Evolutionary conservation across 371 early-diverging fungal genomes (phyloP), one percentile per base, ranked within the genome.

Genomic region (Mortierella sp.): DNA sequence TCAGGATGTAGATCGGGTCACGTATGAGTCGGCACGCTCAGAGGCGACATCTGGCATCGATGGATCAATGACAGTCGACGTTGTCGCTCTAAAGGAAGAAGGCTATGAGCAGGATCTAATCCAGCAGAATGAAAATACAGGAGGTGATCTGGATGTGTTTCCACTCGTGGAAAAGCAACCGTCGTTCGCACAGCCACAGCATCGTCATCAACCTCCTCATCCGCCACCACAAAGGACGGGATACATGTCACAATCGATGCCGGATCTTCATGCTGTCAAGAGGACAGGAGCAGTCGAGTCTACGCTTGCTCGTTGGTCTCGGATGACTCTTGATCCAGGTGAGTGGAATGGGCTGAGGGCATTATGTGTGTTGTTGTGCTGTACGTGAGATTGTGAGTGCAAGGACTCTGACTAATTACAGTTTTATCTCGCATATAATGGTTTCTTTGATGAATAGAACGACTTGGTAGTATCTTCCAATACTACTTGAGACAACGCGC

Each of bases 401-500:
- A 52, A 2, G 52, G 19, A 14, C 9, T 55, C 55, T 24, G 24
- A 55, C 55, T 5, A 9, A 55, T 55, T 21, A n/a, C 16, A 34
- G n/a, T 42, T 26, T n/a, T n/a, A n/a, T n/a, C n/a, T n/a, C n/a
- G n/a, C n/a, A n/a, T n/a, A n/a, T n/a, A n/a, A n/a, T n/a, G n/a
- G n/a, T n/a, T n/a, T n/a, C n/a, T n/a, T n/a, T n/a, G n/a, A n/a
- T n/a, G n/a, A n/a, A 8, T 78, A 83, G 83, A 79, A 45, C 76
- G 80, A 31, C 47, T 80, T 42, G 55, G 74, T 10, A 70, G 72
- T 34, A 42, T 83, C 34, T 73, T 80, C 74, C 76, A 75, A 47
- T 80, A 72, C 68, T 83, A 83, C 38, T 68, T 57, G 26, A 73
- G 77, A 31, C 34, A 72, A 54, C 77, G 74, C 3, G 70, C 73